A percentile compares a stretch with the other conserved stretches of the same genome.
These are phyloP conservation scores for Orbilia blumenaviensis DNA, from an alignment of 2,329 filamentous ascomycete genomes.

Conservation along the genomic window DNA sequence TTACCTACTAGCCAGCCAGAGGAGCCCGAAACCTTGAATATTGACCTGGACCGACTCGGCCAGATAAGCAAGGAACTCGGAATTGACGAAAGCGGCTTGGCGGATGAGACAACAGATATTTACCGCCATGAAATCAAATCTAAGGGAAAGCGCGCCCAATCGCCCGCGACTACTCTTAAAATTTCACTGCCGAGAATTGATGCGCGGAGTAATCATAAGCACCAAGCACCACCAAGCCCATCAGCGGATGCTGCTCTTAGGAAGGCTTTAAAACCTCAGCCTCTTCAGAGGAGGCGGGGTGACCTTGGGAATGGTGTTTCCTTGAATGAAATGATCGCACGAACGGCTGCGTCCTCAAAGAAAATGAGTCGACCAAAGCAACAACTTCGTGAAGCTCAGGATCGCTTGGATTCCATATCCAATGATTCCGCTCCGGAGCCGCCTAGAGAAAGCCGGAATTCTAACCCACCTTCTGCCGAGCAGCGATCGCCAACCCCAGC, in stretches of 20 bases:
- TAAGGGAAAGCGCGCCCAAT: background rate
- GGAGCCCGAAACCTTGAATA: background rate
- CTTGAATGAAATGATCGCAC: slow-evolving; percentile 40
- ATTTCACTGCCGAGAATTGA: slow-evolving; percentile 36
- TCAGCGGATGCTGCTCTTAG: slow-evolving; percentile 37
- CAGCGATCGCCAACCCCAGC: background rate
- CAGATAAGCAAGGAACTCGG: slow-evolving; percentile 18
- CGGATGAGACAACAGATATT: slow-evolving; percentile 24
- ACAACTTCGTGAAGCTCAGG: background rate
- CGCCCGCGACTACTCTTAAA: slow-evolving; percentile 47
- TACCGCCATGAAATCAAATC: slow-evolving; percentile 15
- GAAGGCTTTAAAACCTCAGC: slow-evolving; percentile 20
- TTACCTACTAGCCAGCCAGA: background rate
- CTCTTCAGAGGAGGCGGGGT: background rate
- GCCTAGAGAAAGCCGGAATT: background rate
- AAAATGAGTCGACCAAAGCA: background rate
- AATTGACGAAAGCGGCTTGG: background rate
- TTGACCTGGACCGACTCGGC: slow-evolving; percentile 26
- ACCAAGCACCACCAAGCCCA: slow-evolving; percentile 24
- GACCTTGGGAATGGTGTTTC: slow-evolving; percentile 26
- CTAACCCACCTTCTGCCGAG: background rate
- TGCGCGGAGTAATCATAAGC: background rate
- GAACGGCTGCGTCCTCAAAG: slow-evolving; percentile 1
- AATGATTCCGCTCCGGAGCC: background rate
- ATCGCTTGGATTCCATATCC: background rate